Conservation (phyloP, 148 eudicot species). For the Spergularia marina region DNA sequence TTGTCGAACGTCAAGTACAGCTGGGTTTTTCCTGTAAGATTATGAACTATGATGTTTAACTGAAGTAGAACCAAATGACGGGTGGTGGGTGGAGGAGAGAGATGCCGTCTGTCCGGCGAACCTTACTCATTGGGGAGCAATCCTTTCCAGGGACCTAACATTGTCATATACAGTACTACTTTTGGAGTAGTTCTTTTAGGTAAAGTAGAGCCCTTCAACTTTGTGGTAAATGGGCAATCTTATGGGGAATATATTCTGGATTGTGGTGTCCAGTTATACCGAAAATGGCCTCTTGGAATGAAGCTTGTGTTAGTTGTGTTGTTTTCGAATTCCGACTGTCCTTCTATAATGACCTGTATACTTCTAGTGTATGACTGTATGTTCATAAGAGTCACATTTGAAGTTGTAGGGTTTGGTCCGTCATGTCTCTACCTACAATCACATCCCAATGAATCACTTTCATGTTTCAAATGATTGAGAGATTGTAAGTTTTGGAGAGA, state of each 20-base stretch:
- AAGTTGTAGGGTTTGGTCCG: too few relatives aligned
- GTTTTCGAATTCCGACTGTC: not conserved
- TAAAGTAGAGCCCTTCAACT: not conserved
- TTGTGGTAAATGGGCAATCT: constrained; percentile 10
- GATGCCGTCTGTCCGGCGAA: not conserved
- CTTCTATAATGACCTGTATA: too few relatives aligned
- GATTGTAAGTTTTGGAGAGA: too few relatives aligned
- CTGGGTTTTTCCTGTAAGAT: constrained; percentile 19
- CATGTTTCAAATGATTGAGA: too few relatives aligned
- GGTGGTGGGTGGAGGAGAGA: not conserved
- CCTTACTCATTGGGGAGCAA: not conserved
- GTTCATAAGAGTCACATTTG: too few relatives aligned
- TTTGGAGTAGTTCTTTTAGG: constrained; percentile 3
- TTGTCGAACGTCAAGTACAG: constrained; percentile 24
- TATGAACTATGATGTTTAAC: constrained; percentile 3
- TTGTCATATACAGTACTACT: not conserved
- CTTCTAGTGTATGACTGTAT: too few relatives aligned
- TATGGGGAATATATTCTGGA: constrained; percentile 7
- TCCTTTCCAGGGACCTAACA: constrained; percentile 1
- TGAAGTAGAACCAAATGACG: not conserved
- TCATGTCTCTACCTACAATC: too few relatives aligned
- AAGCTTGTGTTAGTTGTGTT: constrained; percentile 12
- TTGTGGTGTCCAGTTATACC: constrained; percentile 15
- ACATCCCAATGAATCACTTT: too few relatives aligned
- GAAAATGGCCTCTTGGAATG: constrained; percentile 8